Evolutionary conservation across 106 monocot species (phyloP), one percentile per base, ranked within the genome.

Genomic region (Dendrobium chrysotoxum): DNA sequence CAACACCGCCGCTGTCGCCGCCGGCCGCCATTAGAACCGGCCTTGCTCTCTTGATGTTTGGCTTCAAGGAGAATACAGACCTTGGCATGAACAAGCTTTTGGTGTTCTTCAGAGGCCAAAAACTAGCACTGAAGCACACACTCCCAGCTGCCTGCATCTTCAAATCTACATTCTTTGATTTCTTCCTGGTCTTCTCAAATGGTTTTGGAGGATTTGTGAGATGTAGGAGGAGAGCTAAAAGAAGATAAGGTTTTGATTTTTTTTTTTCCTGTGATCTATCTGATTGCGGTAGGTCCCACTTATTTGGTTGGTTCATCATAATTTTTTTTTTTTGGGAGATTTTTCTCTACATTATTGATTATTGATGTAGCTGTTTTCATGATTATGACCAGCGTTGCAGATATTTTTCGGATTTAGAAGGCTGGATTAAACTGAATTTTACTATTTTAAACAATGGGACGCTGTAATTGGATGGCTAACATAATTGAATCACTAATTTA

Each of bases 71-170:
- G 26, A 15, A 47, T 17, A 53, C 6, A 12, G 53, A 8, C 16
- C 16, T 77, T 10, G 53, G 53, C 28, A 15, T 9, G 53, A 30
- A 30, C 31, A 15, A 71, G 77, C 47, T 50, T 39, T 16, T 53
- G 53, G 75, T 44, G 75, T 18, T 75, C 44, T 53, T 77, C 28
- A 47, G 44, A n/a, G 16, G 44, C 46, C 28, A 77, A 47, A 28
- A 10, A 0, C 53, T 28, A 20, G 77, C 26, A 28, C 25, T 40
- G 50, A 50, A 50, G 53, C 77, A 77, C 21, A 53, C 53, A 15
- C 16, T 47, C 1, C 50, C 50, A 20, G 53, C 77, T 15, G 77
- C 77, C 28, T 77, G 77, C 77, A 77, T 77, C 77, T 53, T 53
- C 53, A 35, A 71, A 35, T 30, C 71, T 4, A 12, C 28, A 35